Base-by-base conservation (phyloP, 1,139 yeast genomes). In the Pichia sp. region DNA sequence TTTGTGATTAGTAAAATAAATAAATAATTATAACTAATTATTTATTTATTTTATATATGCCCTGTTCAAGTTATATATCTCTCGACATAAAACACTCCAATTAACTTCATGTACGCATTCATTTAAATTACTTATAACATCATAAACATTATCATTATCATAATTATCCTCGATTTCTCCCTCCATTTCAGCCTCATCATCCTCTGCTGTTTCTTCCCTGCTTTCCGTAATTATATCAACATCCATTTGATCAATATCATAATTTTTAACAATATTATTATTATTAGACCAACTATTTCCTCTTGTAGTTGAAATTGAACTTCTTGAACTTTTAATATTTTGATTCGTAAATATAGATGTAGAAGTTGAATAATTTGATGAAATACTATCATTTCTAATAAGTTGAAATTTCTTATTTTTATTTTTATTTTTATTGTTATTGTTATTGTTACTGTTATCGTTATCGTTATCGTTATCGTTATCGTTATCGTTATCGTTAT, bases 71-170 rank as follows among this genome's bases (percentile, higher is more conserved):
- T 75, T 73, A 61, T 84, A 80, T 52, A 90, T 86, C 59, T 89
- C 95, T 42, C 95, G 76, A 65, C 97, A 87, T 63, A 90, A 70
- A n/a, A 86, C 74, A 62, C 81, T 86, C 97, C 97, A 90, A 61
- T 89, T 96, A 43, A 87, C 83, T 55, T 83, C 89, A 36, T 95
- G 25, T 6, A 42, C 6, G 11, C 40, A 26, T 6, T 37, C 29
- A 5, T 7, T 25, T 11, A 7, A 35, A 34, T 49, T 49, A 11
- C 49, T 49, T 7, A 45, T 29, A 34, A 49, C 48, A 28, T 44
- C 46, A 39, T 47, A 44, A 7, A 34, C 45, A 7, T 45, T n/a
- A 33, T 42, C 45, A 26, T 43, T 44, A 36, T 18, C 18, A 39
- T 38, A 9, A 33, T 43, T 30, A 18, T 18, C 18, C 18, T 18